Conservation (phyloP, 2,329 filamentous ascomycete species). For the Verticillium nubilum region DNA sequence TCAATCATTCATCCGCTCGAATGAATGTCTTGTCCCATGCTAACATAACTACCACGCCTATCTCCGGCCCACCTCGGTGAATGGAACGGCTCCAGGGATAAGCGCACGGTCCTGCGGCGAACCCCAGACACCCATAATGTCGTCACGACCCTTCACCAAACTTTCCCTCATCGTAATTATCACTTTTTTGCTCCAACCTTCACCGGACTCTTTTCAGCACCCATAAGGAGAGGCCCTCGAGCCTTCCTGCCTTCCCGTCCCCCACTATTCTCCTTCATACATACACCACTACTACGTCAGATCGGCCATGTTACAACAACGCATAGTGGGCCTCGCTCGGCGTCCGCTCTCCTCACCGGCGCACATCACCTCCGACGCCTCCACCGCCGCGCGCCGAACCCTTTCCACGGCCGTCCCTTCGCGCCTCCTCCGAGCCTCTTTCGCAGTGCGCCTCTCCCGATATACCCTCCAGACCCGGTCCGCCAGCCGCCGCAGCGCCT, state of each 20-base stretch:
- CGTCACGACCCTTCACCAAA: background rate
- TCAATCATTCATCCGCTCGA: too few species aligned
- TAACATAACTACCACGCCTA: too few species aligned
- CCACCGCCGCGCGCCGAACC: background rate
- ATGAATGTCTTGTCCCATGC: too few species aligned
- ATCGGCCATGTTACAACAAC: constrained; percentile 19
- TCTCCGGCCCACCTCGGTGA: background rate
- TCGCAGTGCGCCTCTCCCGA: background rate
- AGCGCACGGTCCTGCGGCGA: background rate
- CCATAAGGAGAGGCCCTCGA: background rate
- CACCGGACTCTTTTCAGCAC: background rate
- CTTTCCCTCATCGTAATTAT: background rate
- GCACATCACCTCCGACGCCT: constrained; percentile 2
- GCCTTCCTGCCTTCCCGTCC: background rate
- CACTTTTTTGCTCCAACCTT: background rate
- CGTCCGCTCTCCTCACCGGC: constrained; percentile 8
- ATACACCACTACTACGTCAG: constrained; percentile 1
- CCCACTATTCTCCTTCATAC: constrained; percentile 8
- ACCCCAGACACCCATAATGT: background rate
- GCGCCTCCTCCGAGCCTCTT: background rate
- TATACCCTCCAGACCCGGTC: background rate
- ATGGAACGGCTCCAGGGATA: background rate
- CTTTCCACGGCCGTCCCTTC: background rate
- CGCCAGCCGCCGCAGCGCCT: background rate
- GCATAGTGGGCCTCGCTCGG: constrained; percentile 17